Evolutionary conservation across 208 protist species (phyloP).

Genomic region (Trypanosoma mega): DNA sequence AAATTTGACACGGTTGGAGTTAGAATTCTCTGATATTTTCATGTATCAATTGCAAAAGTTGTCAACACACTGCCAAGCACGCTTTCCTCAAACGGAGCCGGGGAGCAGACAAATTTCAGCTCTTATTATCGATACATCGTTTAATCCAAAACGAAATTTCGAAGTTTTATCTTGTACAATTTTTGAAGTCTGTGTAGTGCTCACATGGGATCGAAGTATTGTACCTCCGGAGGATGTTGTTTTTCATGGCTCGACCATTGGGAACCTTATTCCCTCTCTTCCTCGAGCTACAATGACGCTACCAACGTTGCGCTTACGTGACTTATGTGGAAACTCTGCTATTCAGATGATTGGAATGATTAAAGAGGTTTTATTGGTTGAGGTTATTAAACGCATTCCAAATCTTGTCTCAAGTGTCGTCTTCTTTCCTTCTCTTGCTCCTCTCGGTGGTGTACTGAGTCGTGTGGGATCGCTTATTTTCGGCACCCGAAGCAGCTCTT

Average conservation of each 20-base stretch:
- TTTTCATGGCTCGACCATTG: constrained; percentile 41
- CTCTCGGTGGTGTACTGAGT: constrained; percentile 13
- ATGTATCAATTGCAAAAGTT: constrained; percentile 53
- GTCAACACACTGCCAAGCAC: constrained; percentile 17
- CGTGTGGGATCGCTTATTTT: constrained; percentile 28
- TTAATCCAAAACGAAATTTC: constrained; percentile 10
- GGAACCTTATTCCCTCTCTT: constrained; percentile 52
- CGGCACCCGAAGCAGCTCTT: background rate
- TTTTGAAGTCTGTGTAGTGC: constrained; percentile 33
- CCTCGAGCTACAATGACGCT: constrained; percentile 46
- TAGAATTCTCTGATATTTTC: constrained; percentile 56
- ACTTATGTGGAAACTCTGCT: constrained; percentile 35
- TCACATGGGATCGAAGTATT: constrained; percentile 57
- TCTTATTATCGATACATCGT: no score
- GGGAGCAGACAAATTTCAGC: constrained; percentile 1
- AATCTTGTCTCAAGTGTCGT: constrained; percentile 46
- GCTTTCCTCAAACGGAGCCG: constrained; percentile 5
- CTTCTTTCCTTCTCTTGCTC: constrained; percentile 31
- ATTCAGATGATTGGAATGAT: constrained; percentile 28
- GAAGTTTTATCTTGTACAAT: constrained; percentile 33
- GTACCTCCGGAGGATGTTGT: constrained; percentile 49
- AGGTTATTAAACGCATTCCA: constrained; percentile 52
- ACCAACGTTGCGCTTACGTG: constrained; percentile 38
- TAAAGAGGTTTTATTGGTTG: constrained; percentile 38
- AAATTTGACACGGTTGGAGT: constrained; percentile 37